A percentile compares a stretch with the other conserved stretches of the same genome.
phyloP scores from a whole-genome alignment of 2,329 filamentous ascomycete genomes.

The Venturia pyrina region DNA sequence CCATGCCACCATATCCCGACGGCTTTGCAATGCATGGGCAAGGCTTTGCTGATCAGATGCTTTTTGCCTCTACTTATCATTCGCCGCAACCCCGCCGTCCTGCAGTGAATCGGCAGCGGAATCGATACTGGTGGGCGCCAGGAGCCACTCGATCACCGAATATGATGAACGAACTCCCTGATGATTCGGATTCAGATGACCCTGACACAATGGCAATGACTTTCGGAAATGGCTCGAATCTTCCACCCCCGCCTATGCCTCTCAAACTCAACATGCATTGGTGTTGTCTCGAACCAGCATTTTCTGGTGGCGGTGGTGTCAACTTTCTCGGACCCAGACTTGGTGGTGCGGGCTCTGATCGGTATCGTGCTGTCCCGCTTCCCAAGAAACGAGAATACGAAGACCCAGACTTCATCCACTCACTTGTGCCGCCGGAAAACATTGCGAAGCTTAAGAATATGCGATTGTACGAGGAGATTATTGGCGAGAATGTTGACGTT shows the following conservation, averaged over 20 bases:
- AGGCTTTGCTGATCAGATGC: neutral
- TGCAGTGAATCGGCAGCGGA: constrained; percentile 15
- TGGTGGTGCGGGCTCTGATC: constrained; percentile 42
- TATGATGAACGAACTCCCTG: constrained; percentile 44
- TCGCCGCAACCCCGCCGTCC: constrained; percentile 3
- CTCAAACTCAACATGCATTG: constrained; percentile 47
- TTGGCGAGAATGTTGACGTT: constrained; percentile 29
- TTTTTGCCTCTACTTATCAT: constrained; percentile 3
- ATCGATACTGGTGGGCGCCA: constrained; percentile 50
- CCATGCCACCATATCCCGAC: neutral
- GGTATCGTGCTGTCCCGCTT: constrained; percentile 46
- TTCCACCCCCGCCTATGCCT: constrained; percentile 25
- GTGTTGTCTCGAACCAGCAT: constrained; percentile 51
- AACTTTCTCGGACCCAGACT: constrained; percentile 39
- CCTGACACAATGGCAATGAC: constrained; percentile 19
- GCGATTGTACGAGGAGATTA: constrained; percentile 30
- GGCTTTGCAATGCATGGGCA: neutral
- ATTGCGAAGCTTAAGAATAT: constrained; percentile 31
- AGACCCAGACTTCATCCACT: constrained; percentile 40
- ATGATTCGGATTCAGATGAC: constrained; percentile 27
- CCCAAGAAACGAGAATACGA: constrained; percentile 45
- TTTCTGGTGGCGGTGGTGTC: constrained; percentile 50
- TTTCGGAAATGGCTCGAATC: constrained; percentile 21
- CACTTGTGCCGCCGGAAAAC: constrained; percentile 37
- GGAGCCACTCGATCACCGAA: constrained; percentile 45